Evolutionary conservation across 2,329 filamentous ascomycete genomes (phyloP).

Genomic region (Aspergillus proliferans): DNA sequence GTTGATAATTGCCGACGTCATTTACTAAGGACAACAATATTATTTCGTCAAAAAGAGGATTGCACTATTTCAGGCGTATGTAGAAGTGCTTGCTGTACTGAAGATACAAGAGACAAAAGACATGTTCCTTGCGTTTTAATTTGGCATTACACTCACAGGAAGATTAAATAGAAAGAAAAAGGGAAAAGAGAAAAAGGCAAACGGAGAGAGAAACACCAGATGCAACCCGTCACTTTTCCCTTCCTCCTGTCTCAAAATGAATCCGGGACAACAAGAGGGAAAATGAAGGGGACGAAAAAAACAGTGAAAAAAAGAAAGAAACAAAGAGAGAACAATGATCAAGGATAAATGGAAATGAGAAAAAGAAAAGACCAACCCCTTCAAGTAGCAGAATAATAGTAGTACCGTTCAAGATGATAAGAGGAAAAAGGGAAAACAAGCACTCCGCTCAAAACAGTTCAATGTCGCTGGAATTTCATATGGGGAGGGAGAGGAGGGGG

Average conservation of each 20-base stretch:
- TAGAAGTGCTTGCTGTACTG: no score
- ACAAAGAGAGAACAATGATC: slow-evolving; percentile 5
- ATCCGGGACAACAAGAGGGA: not conserved
- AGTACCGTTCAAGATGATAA: slow-evolving; percentile 19
- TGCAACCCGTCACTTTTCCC: slow-evolving; percentile 23
- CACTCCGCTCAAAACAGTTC: slow-evolving; percentile 12
- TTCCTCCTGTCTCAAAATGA: slow-evolving; percentile 12
- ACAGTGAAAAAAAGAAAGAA: not conserved
- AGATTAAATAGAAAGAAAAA: slow-evolving; percentile 16
- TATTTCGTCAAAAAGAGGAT: no score
- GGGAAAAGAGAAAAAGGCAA: slow-evolving; percentile 14
- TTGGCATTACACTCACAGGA: slow-evolving; percentile 26
- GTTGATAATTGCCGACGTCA: no score
- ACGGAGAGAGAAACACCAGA: slow-evolving; percentile 20
- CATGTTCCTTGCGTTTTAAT: slow-evolving; percentile 22
- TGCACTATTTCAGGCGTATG: no score
- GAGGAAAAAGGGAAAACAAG: slow-evolving; percentile 12
- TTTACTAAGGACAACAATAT: no score
- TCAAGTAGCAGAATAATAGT: slow-evolving; percentile 12
- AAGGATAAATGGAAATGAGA: slow-evolving; percentile 7
- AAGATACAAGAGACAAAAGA: slow-evolving; percentile 9
- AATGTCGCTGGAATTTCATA: slow-evolving; percentile 16
- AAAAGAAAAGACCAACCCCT: slow-evolving; percentile 15
- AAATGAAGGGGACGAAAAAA: slow-evolving; percentile 12
- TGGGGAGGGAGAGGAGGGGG: slow-evolving; percentile 13